These are phyloP conservation scores for Physcomitrium patens DNA, from an alignment of 225 moss, liverwort and hornwort genomes.

Conservation along the genomic window DNA sequence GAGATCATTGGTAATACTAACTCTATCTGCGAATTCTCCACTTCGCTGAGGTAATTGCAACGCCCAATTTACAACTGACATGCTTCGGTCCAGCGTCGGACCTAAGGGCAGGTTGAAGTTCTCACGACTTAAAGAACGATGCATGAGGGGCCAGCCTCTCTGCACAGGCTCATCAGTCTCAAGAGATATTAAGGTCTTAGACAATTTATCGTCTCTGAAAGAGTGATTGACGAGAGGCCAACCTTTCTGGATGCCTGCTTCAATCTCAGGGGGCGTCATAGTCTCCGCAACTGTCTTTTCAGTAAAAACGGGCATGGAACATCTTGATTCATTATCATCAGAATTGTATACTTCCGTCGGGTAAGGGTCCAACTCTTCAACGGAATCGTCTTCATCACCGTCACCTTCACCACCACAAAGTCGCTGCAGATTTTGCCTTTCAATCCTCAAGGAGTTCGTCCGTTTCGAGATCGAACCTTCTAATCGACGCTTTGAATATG, in stretches of 20 bases:
- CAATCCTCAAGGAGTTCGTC: conserved; percentile 51
- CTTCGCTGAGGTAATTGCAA: conserved; percentile 52
- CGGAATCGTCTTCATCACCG: conserved; percentile 44
- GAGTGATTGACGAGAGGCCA: conserved; percentile 37
- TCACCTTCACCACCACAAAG: conserved; percentile 40
- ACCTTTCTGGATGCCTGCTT: conserved; percentile 32
- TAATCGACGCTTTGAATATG: conserved; percentile 63
- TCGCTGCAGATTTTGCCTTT: conserved; percentile 46
- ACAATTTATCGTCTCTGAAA: conserved; percentile 32
- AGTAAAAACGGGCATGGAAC: conserved; percentile 30
- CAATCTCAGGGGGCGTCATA: conserved; percentile 20
- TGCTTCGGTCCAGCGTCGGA: conserved; percentile 53
- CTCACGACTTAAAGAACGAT: conserved; percentile 53
- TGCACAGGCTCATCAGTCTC: conserved; percentile 24
- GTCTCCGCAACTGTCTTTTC: conserved; percentile 34
- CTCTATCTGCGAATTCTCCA: conserved; percentile 47
- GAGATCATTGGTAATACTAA: conserved; percentile 36
- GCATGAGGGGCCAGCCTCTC: conserved; percentile 73
- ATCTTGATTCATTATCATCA: conserved; percentile 46
- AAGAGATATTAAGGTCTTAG: conserved; percentile 16
- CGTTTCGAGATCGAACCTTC: conserved; percentile 58
- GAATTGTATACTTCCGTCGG: conserved; percentile 59
- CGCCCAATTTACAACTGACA: conserved; percentile 66
- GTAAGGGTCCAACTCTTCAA: conserved; percentile 61
- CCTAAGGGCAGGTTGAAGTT: conserved; percentile 47